Evolutionary conservation across 495 filamentous ascomycete genomes (phyloP), one percentile per base, ranked within the genome.

Genomic region (Penicillium salamii): DNA sequence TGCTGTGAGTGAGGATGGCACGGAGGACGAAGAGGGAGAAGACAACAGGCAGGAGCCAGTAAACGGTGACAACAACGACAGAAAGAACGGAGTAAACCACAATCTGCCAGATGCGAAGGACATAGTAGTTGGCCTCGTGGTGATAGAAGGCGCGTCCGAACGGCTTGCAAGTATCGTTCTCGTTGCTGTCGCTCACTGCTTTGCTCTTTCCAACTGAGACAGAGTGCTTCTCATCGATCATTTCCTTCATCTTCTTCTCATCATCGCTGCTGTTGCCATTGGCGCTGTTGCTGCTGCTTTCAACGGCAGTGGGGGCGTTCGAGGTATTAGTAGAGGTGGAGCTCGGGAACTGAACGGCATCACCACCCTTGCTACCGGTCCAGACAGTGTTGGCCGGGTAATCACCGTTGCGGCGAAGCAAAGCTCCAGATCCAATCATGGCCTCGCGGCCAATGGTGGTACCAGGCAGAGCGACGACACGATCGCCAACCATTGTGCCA

Each of bases 81-180:
- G 59, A 63, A 23, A 68, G 55, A 19, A 56, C 58, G 1, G 70
- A 75, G 46, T 77, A 76, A 42, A 57, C 28, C 37, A 71, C 63
- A 20, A 78, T 75, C 2, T 63, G 53, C 21, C 61, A 58, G 28
- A 62, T 63, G 12, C 59, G 56, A 12, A 70, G 55, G 13, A 78
- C 72, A 34, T 61, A 53, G 53, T 74, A 77, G 24, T 65, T 61
- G 4, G 72, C 66, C 33, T 67, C 42, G 7, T 52, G 44, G 17
- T 61, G 55, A 59, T 76, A 77, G 48, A 75, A 77, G 7, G 72
- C 70, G 26, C 72, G 67, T 14, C 72, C 70, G 44, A 75, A 77
- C 6, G 72, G 53, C 37, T 55, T 55, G 31, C 41, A 46, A 55
- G 28, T 57, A 23, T 57, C 54, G 14, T 28, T 40, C 15, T 53